Evolutionary conservation across 2,329 filamentous ascomycete species (phyloP).

Genomic region (Emmonsiellopsis sp.): DNA sequence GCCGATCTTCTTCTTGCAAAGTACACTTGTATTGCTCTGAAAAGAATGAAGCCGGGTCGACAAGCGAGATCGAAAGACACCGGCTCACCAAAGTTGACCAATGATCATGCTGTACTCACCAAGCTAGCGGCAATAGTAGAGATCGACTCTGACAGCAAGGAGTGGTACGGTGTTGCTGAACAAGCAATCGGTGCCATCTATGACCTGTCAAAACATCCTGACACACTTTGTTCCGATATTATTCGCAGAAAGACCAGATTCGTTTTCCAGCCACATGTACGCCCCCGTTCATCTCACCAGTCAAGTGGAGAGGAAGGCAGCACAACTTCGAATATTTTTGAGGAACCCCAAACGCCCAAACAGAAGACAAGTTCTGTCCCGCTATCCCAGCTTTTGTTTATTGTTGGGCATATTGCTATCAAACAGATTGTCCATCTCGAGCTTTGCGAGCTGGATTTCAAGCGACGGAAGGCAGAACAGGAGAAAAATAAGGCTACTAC

Average conservation of each 20-base stretch:
- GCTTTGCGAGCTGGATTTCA: slow-evolving; percentile 95
- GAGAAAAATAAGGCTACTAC: slow-evolving; percentile 36
- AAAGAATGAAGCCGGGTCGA: slow-evolving; percentile 81
- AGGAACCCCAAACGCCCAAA: slow-evolving; percentile 25
- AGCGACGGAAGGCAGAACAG: slow-evolving; percentile 65
- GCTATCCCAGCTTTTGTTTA: slow-evolving; percentile 84
- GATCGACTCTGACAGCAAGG: slow-evolving; percentile 77
- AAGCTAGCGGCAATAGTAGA: slow-evolving; percentile 78
- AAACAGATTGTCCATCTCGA: slow-evolving; percentile 99
- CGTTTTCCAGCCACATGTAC: slow-evolving; percentile 53
- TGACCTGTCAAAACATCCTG: slow-evolving; percentile 83
- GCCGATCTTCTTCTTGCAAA: slow-evolving; percentile 82
- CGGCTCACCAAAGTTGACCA: slow-evolving; percentile 65
- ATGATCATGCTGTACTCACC: slow-evolving; percentile 79
- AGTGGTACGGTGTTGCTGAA: slow-evolving; percentile 91
- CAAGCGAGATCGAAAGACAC: slow-evolving; percentile 61
- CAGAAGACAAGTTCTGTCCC: slow-evolving; percentile 60
- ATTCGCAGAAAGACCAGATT: slow-evolving; percentile 75
- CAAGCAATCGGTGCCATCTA: slow-evolving; percentile 96
- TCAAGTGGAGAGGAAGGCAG: slow-evolving; percentile 16
- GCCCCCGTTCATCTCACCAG: slow-evolving; percentile 19
- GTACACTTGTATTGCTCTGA: slow-evolving; percentile 87
- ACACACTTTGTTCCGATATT: slow-evolving; percentile 84
- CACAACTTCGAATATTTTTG: slow-evolving; percentile 12
- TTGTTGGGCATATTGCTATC: slow-evolving; percentile 92